Percentiles rank a stretch among this genome's conserved stretches.
Conservation (phyloP, 169 alveolate species). For the Eimeria sp. region DNA sequence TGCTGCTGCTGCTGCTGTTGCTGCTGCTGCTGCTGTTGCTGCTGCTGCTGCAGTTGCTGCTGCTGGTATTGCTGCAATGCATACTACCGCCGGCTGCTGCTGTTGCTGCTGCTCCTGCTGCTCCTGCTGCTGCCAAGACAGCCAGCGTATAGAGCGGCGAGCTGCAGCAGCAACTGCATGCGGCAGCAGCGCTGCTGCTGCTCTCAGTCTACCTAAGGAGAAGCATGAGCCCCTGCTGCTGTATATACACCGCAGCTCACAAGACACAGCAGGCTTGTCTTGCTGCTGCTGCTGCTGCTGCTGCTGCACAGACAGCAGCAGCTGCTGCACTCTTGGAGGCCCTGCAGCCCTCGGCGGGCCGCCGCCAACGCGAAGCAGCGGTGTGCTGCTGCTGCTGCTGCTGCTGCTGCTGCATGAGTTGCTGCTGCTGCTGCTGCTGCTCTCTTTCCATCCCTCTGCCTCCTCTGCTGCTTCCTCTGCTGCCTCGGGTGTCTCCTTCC, state of each 20-base stretch:
- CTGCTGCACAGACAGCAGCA: conserved; percentile 33
- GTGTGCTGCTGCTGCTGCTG: conserved; percentile 38
- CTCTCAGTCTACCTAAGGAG: conserved; percentile 16
- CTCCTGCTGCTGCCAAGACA: conserved; percentile 49
- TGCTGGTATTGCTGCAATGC: background rate
- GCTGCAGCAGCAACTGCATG: conserved; percentile 35
- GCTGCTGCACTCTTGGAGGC: background rate
- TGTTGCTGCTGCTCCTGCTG: conserved; percentile 20
- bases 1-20: conserved; percentile 26
- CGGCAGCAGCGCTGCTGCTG: conserved; percentile 61
- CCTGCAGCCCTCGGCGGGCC: conserved; percentile 24
- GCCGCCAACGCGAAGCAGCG: background rate
- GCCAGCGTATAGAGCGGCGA: background rate
- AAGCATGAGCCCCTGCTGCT: conserved; percentile 4
- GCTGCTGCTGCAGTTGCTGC: conserved; percentile 20
- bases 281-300: conserved; percentile 42
- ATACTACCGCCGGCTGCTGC: background rate
- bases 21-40: conserved; percentile 27
- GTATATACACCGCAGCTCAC: conserved; percentile 24
- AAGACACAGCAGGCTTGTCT: background rate
- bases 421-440: conserved; percentile 39
- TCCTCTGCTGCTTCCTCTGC: background rate
- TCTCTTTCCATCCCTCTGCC: background rate
- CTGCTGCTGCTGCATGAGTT: background rate
- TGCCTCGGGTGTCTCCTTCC: conserved; percentile 1